A percentile compares a stretch with the other conserved stretches of the same genome.
These are phyloP conservation scores for Bipolaris sorokiniana DNA, from an alignment of 2,329 filamentous ascomycete genomes.

Conservation along the genomic window DNA sequence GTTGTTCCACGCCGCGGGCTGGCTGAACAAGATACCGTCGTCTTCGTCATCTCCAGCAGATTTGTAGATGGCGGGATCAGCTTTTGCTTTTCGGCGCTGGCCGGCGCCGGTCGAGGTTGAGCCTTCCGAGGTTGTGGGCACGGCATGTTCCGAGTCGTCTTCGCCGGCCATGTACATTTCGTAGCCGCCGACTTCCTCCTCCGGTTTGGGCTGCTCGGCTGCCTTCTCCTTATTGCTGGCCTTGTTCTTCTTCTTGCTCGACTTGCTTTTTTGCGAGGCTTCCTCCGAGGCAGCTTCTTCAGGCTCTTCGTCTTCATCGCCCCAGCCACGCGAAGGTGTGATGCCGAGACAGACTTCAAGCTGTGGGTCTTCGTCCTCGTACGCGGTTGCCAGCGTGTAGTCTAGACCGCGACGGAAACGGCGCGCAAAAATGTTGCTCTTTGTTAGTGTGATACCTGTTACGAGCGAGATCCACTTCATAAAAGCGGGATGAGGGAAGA, in stretches of 20 bases:
- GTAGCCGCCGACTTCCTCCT: conserved; percentile 72
- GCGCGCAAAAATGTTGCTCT: conserved; percentile 78
- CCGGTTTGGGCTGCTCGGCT: conserved; percentile 33
- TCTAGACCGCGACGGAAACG: conserved; percentile 86
- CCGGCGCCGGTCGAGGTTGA: conserved; percentile 55
- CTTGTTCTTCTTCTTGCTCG: conserved; percentile 33
- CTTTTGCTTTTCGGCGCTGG: conserved; percentile 52
- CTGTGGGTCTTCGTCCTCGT: conserved; percentile 73
- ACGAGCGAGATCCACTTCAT: conserved; percentile 86
- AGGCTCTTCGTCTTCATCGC: conserved; percentile 67
- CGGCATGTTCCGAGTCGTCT: conserved; percentile 60
- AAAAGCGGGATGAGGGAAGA: conserved; percentile 86
- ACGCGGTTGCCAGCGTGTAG: conserved; percentile 90
- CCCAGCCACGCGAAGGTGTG: conserved; percentile 86
- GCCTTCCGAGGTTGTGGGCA: conserved; percentile 43
- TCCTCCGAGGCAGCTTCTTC: conserved; percentile 56
- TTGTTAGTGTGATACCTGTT: conserved; percentile 75
- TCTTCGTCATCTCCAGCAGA: conserved; percentile 69
- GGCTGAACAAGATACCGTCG: conserved; percentile 72
- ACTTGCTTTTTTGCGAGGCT: conserved; percentile 49
- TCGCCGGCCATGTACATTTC: conserved; percentile 93
- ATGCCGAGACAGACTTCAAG: conserved; percentile 87
- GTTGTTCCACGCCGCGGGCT: conserved; percentile 82
- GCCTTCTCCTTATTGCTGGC: conserved; percentile 33
- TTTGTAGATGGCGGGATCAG: conserved; percentile 83